Evolutionary conservation across 495 filamentous ascomycete species (phyloP).

Genomic region (Lichina pygmaea): DNA sequence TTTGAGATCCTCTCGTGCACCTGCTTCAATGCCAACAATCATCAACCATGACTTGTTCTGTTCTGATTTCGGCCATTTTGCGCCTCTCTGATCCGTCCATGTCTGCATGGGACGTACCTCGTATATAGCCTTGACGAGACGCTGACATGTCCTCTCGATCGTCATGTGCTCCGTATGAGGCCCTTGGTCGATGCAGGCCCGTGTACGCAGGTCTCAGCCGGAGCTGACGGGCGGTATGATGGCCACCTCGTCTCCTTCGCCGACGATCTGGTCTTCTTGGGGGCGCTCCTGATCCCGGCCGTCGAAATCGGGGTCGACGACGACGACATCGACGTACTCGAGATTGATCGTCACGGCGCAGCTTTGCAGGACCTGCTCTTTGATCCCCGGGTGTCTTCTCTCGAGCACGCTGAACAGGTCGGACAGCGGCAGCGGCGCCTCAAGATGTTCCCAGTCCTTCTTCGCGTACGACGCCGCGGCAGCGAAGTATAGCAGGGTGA

Average conservation of each 20-base stretch:
- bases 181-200: not conserved
- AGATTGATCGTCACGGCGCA: constrained; percentile 71
- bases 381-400: constrained; percentile 53
- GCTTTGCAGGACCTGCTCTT: constrained; percentile 37
- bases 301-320: constrained; percentile 12
- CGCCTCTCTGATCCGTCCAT: no score
- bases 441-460: constrained; percentile 39
- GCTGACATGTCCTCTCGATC: no score
- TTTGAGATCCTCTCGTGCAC: no score
- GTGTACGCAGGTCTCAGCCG: constrained; percentile 16
- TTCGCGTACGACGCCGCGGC: constrained; percentile 44
- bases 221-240: constrained; percentile 95
- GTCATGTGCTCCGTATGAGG: no score
- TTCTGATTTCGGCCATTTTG: no score
- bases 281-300: not conserved
- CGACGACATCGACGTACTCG: constrained; percentile 55
- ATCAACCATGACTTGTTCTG: no score
- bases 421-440: constrained; percentile 40
- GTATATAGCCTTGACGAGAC: no score
- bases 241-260: constrained; percentile 68
- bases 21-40: no score
- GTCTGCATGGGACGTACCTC: no score
- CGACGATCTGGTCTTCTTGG: constrained; percentile 16
- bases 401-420: constrained; percentile 52
- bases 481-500: constrained; percentile 75